These are phyloP conservation scores for Cladorrhinum samala DNA, from an alignment of 495 filamentous ascomycete genomes.

Conservation along the genomic window DNA sequence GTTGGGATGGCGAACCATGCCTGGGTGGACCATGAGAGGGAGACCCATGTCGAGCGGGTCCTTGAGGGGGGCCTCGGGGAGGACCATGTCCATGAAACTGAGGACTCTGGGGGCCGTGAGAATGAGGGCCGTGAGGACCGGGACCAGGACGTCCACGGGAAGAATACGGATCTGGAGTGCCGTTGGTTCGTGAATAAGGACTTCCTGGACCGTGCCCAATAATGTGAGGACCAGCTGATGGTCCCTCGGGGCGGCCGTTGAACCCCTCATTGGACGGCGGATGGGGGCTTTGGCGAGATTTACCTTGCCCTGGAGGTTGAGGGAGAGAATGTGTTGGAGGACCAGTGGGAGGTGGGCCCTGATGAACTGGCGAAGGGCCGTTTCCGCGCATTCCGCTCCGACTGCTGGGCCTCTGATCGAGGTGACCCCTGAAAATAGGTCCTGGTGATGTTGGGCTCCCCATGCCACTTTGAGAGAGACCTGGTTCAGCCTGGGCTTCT, in stretches of 20 bases:
- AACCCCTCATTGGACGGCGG: neutral
- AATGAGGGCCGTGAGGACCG: neutral
- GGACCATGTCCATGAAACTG: neutral
- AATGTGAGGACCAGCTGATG: neutral
- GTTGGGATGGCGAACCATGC: neutral
- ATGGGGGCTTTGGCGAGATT: conserved; percentile 12
- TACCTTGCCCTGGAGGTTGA: conserved; percentile 12
- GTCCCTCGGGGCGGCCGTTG: neutral
- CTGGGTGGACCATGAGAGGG: neutral
- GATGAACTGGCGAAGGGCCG: conserved; percentile 6
- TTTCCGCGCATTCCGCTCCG: conserved; percentile 6
- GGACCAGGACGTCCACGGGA: neutral
- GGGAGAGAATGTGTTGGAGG: conserved; percentile 26
- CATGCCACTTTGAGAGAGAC: no score
- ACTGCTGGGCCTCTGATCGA: conserved; percentile 20
- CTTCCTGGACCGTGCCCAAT: neutral
- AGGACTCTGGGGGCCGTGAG: neutral
- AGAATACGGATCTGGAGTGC: neutral
- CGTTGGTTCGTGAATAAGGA: neutral
- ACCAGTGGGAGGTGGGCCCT: conserved; percentile 25
- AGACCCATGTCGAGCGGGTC: neutral
- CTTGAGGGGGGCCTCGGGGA: neutral
- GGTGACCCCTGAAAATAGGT: conserved; percentile 22
- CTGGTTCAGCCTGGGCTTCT: no score
- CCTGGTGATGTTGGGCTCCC: conserved; percentile 1